Base-by-base conservation (phyloP, 1,139 yeast species). In the Tardiomyces depauwii region DNA sequence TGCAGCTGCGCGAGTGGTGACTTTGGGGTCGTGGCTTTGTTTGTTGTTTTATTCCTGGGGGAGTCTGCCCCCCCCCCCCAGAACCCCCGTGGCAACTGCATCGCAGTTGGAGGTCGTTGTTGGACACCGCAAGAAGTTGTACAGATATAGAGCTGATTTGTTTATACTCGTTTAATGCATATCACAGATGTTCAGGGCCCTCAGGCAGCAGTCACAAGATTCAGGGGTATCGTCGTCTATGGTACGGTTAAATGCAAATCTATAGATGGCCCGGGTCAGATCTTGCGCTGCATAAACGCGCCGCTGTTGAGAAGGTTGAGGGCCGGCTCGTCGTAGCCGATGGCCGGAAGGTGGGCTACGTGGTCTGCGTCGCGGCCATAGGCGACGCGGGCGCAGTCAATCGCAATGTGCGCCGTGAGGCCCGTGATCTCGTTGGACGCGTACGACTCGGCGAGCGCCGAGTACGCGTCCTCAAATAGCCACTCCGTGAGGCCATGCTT, bases 1-100 rank as follows among this genome's bases (percentile, higher is more conserved):
- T 52, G 16, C 43, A 49, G 23, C 50, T 60, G 33, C 51, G 50
- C 30, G 64, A 60, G 41, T 60, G 63, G 63, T 30, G 10, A 11
- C n/a, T 5, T 30, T 21, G 25, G 25, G 7, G 7, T 21, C 25
- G 25, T 4, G 25, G 25, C 25, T 7, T 21, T 21, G 4, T 21
- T 21, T 21, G 7, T 21, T 21, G 7, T 21, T 21, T 21, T 21
- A 5, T 21, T 21, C 25, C 25, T 21, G 25, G 25, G 25, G 25
- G 25, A n/a, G n/a, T n/a, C n/a, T n/a, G n/a, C n/a, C n/a, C n/a
- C 7, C 7, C 25, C 25, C 4, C 25, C 25, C 25, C 25, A 4
- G 7, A 7, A 21, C 25, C 25, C 25, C 25, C 25, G 25, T 21
- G 7, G 25, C 25, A 21, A 21, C 25, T 21, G 25, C 25, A 5